These are phyloP conservation scores for Tubosaeta sp. DNA, from an alignment of 768 basidiomycete genomes.

Conservation along the genomic window DNA sequence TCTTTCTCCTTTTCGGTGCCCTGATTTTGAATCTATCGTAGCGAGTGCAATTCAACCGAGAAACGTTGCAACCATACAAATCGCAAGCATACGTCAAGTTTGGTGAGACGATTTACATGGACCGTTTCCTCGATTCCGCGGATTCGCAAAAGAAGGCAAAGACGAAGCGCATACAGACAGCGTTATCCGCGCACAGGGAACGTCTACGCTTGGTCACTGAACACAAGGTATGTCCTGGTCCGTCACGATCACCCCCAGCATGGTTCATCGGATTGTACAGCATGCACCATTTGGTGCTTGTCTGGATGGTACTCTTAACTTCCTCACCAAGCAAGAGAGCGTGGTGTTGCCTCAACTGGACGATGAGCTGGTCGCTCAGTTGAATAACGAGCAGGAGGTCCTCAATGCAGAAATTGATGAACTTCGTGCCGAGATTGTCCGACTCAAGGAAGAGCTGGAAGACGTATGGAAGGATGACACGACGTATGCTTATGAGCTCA, in stretches of 20 bases:
- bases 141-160: conserved; percentile 65
- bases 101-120: conserved; percentile 81
- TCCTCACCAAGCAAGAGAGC: conserved; percentile 49
- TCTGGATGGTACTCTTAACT: conserved; percentile 52
- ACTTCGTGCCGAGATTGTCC: conserved; percentile 44
- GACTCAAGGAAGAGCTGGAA: conserved; percentile 69
- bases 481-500: conserved; percentile 78
- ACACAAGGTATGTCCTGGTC: conserved; percentile 53
- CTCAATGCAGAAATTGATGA: conserved; percentile 55
- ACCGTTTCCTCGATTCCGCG: conserved; percentile 82
- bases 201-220: conserved; percentile 64
- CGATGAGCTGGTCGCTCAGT: conserved; percentile 46
- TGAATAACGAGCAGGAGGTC: conserved; percentile 50
- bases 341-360: conserved; percentile 51
- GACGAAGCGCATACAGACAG: conserved; percentile 64
- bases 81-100: conserved; percentile 95
- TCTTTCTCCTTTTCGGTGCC: neutral
- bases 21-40: conserved; percentile 29
- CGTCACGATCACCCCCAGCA: neutral
- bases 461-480: conserved; percentile 66
- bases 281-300: conserved; percentile 56
- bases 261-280: conserved; percentile 32
- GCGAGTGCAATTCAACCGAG: conserved; percentile 93
- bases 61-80: conserved; percentile 89
- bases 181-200: conserved; percentile 61